Percentiles rank a stretch among this genome's conserved stretches.
These are phyloP conservation scores for Paraphoma chrysanthemicola DNA, from an alignment of 2,329 filamentous ascomycete genomes.

Conservation along the genomic window DNA sequence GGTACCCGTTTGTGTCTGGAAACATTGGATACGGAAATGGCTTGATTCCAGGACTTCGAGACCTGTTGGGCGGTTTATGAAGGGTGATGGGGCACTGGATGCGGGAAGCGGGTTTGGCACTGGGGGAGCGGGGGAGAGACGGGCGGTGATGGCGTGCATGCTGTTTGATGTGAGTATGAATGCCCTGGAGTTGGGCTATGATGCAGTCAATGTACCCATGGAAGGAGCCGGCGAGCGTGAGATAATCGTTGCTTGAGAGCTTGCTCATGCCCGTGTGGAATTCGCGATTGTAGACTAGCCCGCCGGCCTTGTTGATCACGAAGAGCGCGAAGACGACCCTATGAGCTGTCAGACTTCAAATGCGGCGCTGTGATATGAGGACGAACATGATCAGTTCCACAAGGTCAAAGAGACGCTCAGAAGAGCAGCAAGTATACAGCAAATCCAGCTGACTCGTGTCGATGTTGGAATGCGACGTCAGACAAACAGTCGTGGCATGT, in stretches of 20 bases:
- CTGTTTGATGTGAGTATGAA: conserved; percentile 38
- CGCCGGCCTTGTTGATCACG: conserved; percentile 98
- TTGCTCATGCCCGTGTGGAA: conserved; percentile 88
- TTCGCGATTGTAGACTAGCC: conserved; percentile 93
- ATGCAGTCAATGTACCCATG: conserved; percentile 73
- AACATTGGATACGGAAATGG: conserved; percentile 95
- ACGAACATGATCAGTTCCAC: too few relatives aligned
- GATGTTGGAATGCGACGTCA: background rate
- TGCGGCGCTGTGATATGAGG: too few relatives aligned
- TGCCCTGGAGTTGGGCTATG: background rate
- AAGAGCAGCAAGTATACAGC: too few relatives aligned
- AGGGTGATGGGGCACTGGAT: conserved; percentile 32
- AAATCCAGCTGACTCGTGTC: too few relatives aligned
- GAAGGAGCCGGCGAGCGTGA: conserved; percentile 96
- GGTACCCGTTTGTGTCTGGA: conserved; percentile 89
- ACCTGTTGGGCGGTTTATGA: conserved; percentile 65
- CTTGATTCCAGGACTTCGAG: conserved; percentile 93
- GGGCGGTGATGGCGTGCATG: conserved; percentile 68
- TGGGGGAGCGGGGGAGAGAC: conserved; percentile 46
- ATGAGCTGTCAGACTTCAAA: conserved; percentile 17
- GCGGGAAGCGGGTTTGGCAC: conserved; percentile 28
- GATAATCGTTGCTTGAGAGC: conserved; percentile 92
- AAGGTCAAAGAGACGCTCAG: too few relatives aligned
- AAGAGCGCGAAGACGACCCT: conserved; percentile 97
- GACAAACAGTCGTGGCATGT: background rate